Evolutionary conservation across 2,329 filamentous ascomycete genomes (phyloP).

Genomic region (Graphium sp.): DNA sequence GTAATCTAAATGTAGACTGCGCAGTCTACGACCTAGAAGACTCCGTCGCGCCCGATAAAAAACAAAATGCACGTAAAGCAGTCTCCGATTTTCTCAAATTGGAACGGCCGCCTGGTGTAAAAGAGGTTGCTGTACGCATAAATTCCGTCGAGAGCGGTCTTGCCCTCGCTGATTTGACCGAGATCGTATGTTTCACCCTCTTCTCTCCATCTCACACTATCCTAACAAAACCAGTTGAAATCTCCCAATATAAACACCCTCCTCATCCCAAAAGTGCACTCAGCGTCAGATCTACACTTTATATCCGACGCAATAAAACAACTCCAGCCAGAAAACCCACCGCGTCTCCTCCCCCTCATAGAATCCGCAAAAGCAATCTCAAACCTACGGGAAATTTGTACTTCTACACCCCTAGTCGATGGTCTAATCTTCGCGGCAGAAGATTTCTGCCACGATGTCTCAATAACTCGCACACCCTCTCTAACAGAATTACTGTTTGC

Average conservation of each 20-base stretch:
- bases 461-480: constrained; percentile 64
- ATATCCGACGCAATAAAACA: constrained; percentile 42
- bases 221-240: constrained; percentile 22
- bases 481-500: constrained; percentile 81
- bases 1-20: constrained; percentile 58
- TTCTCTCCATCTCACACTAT: no score
- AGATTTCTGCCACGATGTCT: constrained; percentile 83
- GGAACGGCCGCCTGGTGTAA: no score
- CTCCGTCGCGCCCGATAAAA: constrained; percentile 67
- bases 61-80: constrained; percentile 54
- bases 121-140: constrained; percentile 74
- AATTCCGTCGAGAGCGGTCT: constrained; percentile 62
- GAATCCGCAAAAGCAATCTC: constrained; percentile 67
- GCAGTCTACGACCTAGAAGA: constrained; percentile 92
- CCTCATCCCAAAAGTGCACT: constrained; percentile 81
- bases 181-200: no score
- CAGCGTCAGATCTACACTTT: constrained; percentile 54
- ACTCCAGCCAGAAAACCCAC: constrained; percentile 31
- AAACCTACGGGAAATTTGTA: constrained; percentile 59
- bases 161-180: constrained; percentile 56
- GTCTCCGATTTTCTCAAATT: constrained; percentile 37
- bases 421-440: constrained; percentile 88
- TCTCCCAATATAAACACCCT: constrained; percentile 54
- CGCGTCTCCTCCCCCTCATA: constrained; percentile 57
- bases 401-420: constrained; percentile 52